Conservation (phyloP, 2,329 filamentous ascomycete genomes). For the Neofusicoccum sp. region DNA sequence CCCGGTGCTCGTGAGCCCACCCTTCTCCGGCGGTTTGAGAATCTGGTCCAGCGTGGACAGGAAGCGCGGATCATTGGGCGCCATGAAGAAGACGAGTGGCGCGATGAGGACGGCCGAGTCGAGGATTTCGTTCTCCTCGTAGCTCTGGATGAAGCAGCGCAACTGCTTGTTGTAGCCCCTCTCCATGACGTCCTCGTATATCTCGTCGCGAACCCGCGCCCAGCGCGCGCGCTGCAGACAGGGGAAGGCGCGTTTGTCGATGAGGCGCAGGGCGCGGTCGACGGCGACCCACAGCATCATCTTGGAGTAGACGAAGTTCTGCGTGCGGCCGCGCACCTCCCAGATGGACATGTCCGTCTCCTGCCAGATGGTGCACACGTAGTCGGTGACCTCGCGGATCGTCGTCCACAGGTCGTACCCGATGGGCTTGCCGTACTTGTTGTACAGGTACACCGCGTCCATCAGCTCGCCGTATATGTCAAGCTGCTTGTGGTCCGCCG, state of each 20-base stretch:
- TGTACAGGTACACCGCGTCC: slow-evolving; percentile 77
- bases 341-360: slow-evolving; percentile 79
- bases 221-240: slow-evolving; percentile 70
- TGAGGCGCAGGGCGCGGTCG: slow-evolving; percentile 71
- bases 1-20: slow-evolving; percentile 73
- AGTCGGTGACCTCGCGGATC: slow-evolving; percentile 69
- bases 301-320: slow-evolving; percentile 81
- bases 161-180: slow-evolving; percentile 74
- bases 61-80: slow-evolving; percentile 76
- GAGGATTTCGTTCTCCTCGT: slow-evolving; percentile 69
- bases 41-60: slow-evolving; percentile 72
- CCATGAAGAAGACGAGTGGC: slow-evolving; percentile 77
- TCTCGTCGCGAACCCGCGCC: slow-evolving; percentile 65
- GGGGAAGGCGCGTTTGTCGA: slow-evolving; percentile 74
- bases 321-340: slow-evolving; percentile 76
- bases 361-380: slow-evolving; percentile 68
- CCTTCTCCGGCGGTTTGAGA: slow-evolving; percentile 71
- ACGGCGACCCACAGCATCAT: slow-evolving; percentile 83
- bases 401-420: slow-evolving; percentile 77
- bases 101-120: slow-evolving; percentile 77
- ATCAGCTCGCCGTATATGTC: slow-evolving; percentile 81
- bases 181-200: slow-evolving; percentile 79
- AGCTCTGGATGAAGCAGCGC: slow-evolving; percentile 74
- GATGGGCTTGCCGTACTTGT: slow-evolving; percentile 74
- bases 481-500: slow-evolving; percentile 74